Base-by-base conservation (phyloP, 768 basidiomycete species). In the Russula sp. region DNA sequence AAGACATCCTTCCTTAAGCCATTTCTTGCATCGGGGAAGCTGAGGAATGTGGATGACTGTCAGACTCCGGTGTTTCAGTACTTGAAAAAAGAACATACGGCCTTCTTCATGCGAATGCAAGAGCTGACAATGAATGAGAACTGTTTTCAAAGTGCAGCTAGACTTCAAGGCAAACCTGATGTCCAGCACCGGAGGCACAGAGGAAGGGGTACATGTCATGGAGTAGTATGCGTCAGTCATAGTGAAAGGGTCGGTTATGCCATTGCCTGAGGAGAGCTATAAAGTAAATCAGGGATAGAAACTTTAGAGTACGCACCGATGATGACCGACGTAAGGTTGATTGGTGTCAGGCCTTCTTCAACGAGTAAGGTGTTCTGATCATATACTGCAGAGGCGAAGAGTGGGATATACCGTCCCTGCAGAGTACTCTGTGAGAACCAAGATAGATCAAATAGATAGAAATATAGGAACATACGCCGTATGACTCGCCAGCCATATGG, bases 151-250 rank as follows among this genome's bases (percentile, higher is more conserved):
- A 47, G 4, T 18, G 35, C 6, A 4, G 10, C 35, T 25, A 7
- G 20, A 34, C 5, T 20, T 20, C n/a, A 45, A 43, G 11, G 52
- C 69, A 34, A 61, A 74, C 73, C 77, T 78, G 46, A 86, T 83
- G 29, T 74, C 77, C 41, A 74, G 65, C 22, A 83, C 69, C 5
- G 81, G 83, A 32, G 70, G 71, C 35, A 81, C 70, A 14, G 81
- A 81, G 0, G 79, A 77, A 29, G 75, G 69, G 7, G 81, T 60
- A 67, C 87, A 88, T 29, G 75, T 73, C 71, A 87, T 79, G 55
- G 85, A 81, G 61, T 81, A 73, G 60, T 78, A 80, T 3, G 79
- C 75, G 6, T 73, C 66, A 3, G 64, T 56, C 75, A 79, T 73
- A 1, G 73, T 74, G 55, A 65, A 69, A 55, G 66, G 74, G 65